These are phyloP conservation scores for Phytophthora chlamydospora DNA, from an alignment of 352 stramenopile genomes.

Conservation along the genomic window DNA sequence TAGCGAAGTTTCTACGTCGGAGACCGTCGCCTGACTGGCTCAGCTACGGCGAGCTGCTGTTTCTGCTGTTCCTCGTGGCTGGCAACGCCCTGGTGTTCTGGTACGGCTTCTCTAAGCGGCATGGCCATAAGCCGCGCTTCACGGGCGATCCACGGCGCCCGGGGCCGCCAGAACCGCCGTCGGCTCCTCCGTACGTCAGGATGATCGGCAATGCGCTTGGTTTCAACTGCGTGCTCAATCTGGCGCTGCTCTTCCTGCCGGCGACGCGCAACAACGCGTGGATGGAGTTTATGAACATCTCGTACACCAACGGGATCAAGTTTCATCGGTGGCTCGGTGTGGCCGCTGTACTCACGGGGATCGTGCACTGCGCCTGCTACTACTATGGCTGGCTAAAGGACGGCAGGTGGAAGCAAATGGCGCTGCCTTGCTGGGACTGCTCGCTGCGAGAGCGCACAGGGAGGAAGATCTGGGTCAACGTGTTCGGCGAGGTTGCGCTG, in stretches of 20 bases:
- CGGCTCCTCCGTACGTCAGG: constrained; percentile 10
- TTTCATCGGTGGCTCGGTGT: constrained; percentile 60
- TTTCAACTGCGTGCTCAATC: constrained; percentile 47
- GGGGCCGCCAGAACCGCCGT: not conserved
- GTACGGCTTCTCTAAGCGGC: constrained; percentile 19
- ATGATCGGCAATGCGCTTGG: constrained; percentile 35
- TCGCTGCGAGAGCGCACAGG: constrained; percentile 23
- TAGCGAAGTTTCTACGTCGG: constrained; percentile 17
- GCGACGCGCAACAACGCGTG: constrained; percentile 49
- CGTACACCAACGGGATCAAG: constrained; percentile 53
- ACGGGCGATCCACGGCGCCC: constrained; percentile 5
- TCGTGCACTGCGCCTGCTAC: constrained; percentile 42
- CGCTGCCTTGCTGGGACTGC: constrained; percentile 54
- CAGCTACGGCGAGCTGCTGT: constrained; percentile 47
- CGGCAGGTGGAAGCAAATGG: constrained; percentile 28
- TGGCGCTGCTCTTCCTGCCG: constrained; percentile 51
- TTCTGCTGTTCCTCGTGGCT: constrained; percentile 25
- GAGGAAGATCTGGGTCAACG: constrained; percentile 48
- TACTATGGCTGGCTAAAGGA: constrained; percentile 38
- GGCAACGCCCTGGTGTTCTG: constrained; percentile 45
- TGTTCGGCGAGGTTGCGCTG: constrained; percentile 51
- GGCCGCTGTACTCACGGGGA: constrained; percentile 31
- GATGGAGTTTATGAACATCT: constrained; percentile 60
- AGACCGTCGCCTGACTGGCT: constrained; percentile 12
- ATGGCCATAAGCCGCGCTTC: constrained; percentile 14